phyloP scores from a whole-genome alignment of 169 alveolate species.

The Eimeria acervulina region DNA sequence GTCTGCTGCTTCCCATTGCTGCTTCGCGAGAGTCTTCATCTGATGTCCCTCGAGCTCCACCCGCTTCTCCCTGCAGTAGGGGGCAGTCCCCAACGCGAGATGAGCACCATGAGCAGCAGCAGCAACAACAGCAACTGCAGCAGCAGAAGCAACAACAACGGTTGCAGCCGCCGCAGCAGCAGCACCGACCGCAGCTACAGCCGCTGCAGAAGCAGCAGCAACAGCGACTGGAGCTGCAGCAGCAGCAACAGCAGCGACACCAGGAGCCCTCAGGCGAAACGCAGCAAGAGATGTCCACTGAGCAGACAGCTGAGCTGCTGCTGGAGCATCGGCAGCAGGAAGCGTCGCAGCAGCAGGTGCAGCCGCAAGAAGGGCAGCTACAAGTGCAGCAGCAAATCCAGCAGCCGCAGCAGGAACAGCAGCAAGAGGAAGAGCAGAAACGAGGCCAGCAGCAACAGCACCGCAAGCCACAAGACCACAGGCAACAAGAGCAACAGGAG shows the following conservation, averaged over 20 bases:
- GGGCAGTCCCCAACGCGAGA: not conserved
- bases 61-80: constrained; percentile 53
- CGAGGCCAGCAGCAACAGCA: constrained; percentile 1
- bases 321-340: constrained; percentile 16
- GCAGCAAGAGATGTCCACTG: not conserved
- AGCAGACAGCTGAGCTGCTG: not conserved
- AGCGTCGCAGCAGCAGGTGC: not conserved
- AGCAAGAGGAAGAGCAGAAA: not conserved
- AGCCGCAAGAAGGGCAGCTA: constrained; percentile 4
- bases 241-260: not conserved
- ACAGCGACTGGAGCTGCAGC: not conserved
- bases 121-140: constrained; percentile 27
- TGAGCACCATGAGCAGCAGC: not conserved
- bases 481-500: constrained; percentile 20
- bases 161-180: not conserved
- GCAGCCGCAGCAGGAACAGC: not conserved
- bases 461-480: not conserved
- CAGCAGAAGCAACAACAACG: not conserved
- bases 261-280: not conserved
- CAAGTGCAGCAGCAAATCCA: not conserved
- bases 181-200: constrained; percentile 27
- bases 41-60: constrained; percentile 44
- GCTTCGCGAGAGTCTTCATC: not conserved
- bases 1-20: not conserved
- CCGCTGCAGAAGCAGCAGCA: constrained; percentile 12